A percentile compares a stretch with the other conserved stretches of the same genome.
Conservation (phyloP, 192 early-diverging fungal species). For the Rhizophagus clarus region DNA sequence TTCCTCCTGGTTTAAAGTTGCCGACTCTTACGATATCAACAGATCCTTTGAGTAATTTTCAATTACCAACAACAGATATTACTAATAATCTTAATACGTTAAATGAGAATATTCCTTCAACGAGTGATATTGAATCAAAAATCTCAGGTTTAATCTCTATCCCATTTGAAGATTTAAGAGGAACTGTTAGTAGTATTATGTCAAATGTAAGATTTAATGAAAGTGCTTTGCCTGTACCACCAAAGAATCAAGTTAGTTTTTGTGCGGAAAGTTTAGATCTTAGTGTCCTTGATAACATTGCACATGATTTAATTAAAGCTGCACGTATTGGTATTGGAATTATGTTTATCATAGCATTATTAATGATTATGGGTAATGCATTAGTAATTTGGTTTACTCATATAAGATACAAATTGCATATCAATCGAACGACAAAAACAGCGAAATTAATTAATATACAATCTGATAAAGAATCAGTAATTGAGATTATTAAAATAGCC, state of each 20-base stretch:
- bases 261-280: conserved; percentile 20
- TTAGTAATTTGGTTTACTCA: conserved; percentile 18
- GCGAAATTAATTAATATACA: neutral
- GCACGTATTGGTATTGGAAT: conserved; percentile 20
- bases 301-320: conserved; percentile 17
- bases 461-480: neutral
- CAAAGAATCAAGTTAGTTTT: conserved; percentile 15
- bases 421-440: neutral
- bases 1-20: neutral
- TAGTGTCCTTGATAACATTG: conserved; percentile 12
- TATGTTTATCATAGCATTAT: neutral
- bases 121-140: conserved; percentile 15
- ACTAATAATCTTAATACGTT: neutral
- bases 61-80: conserved; percentile 19
- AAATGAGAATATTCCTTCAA: conserved; percentile 6
- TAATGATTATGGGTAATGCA: conserved; percentile 11
- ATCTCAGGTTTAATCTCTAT: neutral
- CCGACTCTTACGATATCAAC: neutral
- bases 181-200: neutral
- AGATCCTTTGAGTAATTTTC: conserved; percentile 2
- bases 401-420: conserved; percentile 3
- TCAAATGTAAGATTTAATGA: conserved; percentile 13
- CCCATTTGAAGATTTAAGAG: conserved; percentile 22
- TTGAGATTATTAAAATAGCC: conserved; percentile 21
- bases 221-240: conserved; percentile 2